These are phyloP conservation scores for Hippophae rhamnoides DNA, from an alignment of 306 rosid genomes.

Conservation along the genomic window DNA sequence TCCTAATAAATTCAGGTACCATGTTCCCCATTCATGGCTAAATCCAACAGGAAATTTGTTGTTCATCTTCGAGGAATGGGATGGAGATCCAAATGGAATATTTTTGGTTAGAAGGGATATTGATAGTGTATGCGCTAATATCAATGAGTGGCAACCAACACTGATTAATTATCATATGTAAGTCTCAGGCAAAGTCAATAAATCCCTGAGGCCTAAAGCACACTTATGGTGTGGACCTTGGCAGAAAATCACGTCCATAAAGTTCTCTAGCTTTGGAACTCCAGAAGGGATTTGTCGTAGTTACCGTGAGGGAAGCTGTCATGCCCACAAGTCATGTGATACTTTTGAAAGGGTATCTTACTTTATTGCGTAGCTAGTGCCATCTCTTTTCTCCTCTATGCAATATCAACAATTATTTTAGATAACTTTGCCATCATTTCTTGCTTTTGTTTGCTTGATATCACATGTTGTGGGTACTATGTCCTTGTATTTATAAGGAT, in stretches of 20 bases:
- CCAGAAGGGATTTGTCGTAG: constrained; percentile 82
- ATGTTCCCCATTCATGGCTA: constrained; percentile 90
- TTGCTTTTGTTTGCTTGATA: too few species aligned
- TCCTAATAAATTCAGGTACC: constrained; percentile 61
- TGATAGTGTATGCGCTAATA: constrained; percentile 74
- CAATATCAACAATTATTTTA: neutral
- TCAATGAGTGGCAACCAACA: constrained; percentile 94
- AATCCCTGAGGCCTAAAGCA: constrained; percentile 68
- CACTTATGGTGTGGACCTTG: constrained; percentile 77
- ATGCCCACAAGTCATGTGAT: constrained; percentile 81
- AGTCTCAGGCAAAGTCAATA: constrained; percentile 60
- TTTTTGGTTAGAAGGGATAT: constrained; percentile 73
- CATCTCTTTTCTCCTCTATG: neutral
- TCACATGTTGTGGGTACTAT: too few species aligned
- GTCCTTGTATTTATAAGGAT: too few species aligned
- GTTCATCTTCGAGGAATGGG: constrained; percentile 84
- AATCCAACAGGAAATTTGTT: constrained; percentile 75
- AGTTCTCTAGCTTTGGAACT: constrained; percentile 94
- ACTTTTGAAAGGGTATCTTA: constrained; percentile 63
- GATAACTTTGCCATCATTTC: too few species aligned
- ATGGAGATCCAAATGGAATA: constrained; percentile 86
- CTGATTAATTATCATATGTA: constrained; percentile 69
- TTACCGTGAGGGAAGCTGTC: constrained; percentile 77
- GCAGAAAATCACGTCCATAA: constrained; percentile 74
- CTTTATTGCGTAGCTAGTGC: constrained; percentile 4